Percentiles rank a stretch among this genome's conserved stretches.
phyloP scores from a whole-genome alignment of 495 filamentous ascomycete genomes.

The Talaromyces ruber region DNA sequence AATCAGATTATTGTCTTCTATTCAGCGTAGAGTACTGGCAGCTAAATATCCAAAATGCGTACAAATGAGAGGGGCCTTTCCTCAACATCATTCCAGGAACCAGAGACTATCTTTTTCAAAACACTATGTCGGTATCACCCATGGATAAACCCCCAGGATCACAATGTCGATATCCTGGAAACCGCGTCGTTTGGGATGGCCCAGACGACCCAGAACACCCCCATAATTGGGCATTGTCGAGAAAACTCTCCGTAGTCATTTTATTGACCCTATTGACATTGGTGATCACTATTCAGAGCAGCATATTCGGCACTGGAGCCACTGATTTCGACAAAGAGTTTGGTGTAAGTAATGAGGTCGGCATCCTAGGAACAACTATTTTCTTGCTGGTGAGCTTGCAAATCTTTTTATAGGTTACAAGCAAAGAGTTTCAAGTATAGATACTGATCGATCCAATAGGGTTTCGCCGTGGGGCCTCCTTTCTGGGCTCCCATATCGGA shows the following conservation, averaged over 20 bases:
- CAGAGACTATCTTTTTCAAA: no score
- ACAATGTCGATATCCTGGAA: neutral
- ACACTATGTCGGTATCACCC: no score
- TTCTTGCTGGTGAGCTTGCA: conserved; percentile 2
- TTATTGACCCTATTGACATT: neutral
- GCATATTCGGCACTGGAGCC: neutral
- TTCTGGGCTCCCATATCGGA: conserved; percentile 10
- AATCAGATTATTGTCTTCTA: no score
- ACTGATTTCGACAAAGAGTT: neutral
- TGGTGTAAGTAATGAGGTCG: conserved; percentile 1
- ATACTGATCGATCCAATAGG: neutral
- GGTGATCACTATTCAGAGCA: neutral
- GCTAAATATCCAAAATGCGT: no score
- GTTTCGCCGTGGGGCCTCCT: neutral
- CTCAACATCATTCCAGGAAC: no score
- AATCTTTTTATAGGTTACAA: neutral
- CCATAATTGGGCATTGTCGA: neutral
- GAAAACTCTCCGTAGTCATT: neutral
- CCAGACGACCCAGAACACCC: conserved; percentile 2
- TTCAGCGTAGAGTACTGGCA: no score
- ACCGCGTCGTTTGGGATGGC: neutral
- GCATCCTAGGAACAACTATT: conserved; percentile 1
- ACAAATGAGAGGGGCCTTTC: no score
- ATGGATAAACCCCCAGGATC: no score
- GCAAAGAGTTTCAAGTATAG: no score